These are phyloP conservation scores for Volvox carteri DNA, from an alignment of 163 green algal genomes.

Conservation along the genomic window DNA sequence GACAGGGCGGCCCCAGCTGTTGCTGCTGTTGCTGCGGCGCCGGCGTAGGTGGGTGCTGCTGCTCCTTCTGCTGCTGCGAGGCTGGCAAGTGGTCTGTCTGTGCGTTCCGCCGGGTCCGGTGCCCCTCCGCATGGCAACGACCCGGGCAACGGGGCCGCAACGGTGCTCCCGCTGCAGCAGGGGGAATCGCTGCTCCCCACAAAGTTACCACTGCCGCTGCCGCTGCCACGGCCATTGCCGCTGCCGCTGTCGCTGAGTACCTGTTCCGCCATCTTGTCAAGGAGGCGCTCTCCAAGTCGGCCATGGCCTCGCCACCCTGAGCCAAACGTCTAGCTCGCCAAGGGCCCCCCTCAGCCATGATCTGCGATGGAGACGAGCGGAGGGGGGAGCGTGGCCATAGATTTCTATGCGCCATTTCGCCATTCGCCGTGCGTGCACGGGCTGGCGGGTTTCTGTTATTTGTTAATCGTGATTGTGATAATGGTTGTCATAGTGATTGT, in stretches of 20 bases:
- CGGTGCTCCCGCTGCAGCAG: slow-evolving; percentile 28
- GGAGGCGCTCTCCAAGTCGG: slow-evolving; percentile 45
- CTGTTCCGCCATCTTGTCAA: background rate
- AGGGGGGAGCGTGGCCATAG: too few relatives aligned
- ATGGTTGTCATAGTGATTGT: background rate
- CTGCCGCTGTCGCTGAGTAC: background rate
- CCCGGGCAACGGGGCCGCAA: background rate
- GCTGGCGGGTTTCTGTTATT: background rate
- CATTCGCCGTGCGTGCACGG: too few relatives aligned
- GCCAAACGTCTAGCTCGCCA: slow-evolving; percentile 56
- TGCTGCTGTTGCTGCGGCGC: slow-evolving; percentile 1
- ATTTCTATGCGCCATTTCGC: too few relatives aligned
- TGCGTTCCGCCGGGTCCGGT: background rate
- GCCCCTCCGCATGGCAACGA: too few relatives aligned
- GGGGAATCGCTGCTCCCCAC: background rate
- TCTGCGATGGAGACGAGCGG: slow-evolving; percentile 8
- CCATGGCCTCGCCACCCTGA: slow-evolving; percentile 48
- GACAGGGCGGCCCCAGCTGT: background rate
- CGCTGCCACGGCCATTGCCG: too few relatives aligned
- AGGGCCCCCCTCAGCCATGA: slow-evolving; percentile 57
- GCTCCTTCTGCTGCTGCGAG: background rate
- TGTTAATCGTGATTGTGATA: background rate
- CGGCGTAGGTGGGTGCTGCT: too few relatives aligned
- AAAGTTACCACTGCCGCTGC: background rate
- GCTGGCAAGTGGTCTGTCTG: too few relatives aligned